Evolutionary conservation across 495 filamentous ascomycete species (phyloP).

Genomic region (Aspergillus sparsus): DNA sequence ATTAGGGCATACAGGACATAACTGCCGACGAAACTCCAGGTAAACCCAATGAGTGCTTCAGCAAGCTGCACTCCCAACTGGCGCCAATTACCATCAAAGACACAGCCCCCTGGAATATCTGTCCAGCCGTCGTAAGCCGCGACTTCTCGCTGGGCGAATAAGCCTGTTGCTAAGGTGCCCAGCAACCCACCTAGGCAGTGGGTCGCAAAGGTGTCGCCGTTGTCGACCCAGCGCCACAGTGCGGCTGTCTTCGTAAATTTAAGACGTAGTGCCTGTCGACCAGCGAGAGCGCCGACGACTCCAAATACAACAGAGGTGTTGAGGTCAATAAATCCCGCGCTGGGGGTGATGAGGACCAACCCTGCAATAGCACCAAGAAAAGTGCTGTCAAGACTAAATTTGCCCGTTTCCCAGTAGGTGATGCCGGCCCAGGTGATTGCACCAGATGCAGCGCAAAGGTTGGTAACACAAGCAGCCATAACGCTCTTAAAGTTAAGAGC

Average conservation of each 20-base stretch:
- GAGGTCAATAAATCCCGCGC: slow-evolving; percentile 48
- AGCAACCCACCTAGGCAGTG: slow-evolving; percentile 46
- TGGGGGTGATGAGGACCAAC: slow-evolving; percentile 51
- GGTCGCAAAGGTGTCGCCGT: slow-evolving; percentile 50
- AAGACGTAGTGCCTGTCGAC: slow-evolving; percentile 48
- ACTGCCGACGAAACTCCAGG: slow-evolving; percentile 37
- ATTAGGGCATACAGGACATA: slow-evolving; percentile 33
- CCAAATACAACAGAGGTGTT: slow-evolving; percentile 48
- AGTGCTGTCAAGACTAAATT: slow-evolving; percentile 49
- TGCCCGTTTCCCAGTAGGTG: slow-evolving; percentile 48
- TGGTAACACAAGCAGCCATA: slow-evolving; percentile 52
- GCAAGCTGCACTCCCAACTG: slow-evolving; percentile 56
- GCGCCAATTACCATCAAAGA: slow-evolving; percentile 54
- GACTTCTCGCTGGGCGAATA: slow-evolving; percentile 42
- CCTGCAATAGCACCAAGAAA: slow-evolving; percentile 55
- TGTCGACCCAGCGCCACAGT: slow-evolving; percentile 43
- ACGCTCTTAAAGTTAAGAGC: slow-evolving; percentile 46
- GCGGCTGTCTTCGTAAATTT: slow-evolving; percentile 46
- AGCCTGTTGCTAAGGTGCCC: slow-evolving; percentile 39
- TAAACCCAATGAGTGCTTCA: slow-evolving; percentile 43
- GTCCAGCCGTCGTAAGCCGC: slow-evolving; percentile 46
- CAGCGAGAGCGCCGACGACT: slow-evolving; percentile 41
- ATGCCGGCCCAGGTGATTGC: slow-evolving; percentile 50
- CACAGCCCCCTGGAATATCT: slow-evolving; percentile 37
- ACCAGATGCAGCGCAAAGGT: slow-evolving; percentile 48